phyloP scores from a whole-genome alignment of 345 rosid species.

The Gossypium bickii region DNA sequence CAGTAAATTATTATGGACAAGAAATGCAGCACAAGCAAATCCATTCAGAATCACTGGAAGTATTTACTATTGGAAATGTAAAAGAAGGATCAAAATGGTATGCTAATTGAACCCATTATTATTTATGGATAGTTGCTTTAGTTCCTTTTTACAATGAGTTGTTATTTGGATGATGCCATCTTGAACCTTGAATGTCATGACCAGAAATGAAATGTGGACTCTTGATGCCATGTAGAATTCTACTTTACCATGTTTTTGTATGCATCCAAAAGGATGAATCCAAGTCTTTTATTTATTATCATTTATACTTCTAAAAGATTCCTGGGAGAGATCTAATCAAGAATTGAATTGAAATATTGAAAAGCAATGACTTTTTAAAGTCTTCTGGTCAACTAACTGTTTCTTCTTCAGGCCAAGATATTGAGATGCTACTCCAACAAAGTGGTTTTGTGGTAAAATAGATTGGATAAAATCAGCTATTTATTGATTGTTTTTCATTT shows the following conservation, averaged over 20 bases:
- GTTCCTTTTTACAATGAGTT: not conserved
- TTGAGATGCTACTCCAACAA: not conserved
- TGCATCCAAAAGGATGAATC: not conserved
- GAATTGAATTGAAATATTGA: not conserved
- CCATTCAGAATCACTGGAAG: constrained; percentile 53
- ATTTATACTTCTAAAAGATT: not conserved
- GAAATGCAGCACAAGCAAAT: constrained; percentile 52
- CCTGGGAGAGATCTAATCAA: not conserved
- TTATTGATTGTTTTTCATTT: constrained; percentile 15
- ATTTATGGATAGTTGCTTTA: not conserved
- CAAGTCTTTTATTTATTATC: not conserved
- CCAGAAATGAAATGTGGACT: not conserved
- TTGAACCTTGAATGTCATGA: not conserved
- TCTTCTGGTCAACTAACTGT: not conserved
- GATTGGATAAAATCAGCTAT: not conserved
- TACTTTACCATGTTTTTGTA: not conserved
- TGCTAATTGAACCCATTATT: constrained; percentile 14
- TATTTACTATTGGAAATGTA: constrained; percentile 80
- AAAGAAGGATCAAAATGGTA: constrained; percentile 80
- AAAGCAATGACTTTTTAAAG: not conserved
- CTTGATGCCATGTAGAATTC: not conserved
- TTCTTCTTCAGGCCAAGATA: not conserved
- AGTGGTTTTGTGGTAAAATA: constrained; percentile 9
- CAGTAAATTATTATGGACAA: constrained; percentile 81
- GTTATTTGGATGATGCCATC: not conserved